A percentile compares a stretch with the other conserved stretches of the same genome.
Evolutionary conservation across 1,284 basidiomycete species (phyloP).

Genomic region (Malassezia vespertilionis): DNA sequence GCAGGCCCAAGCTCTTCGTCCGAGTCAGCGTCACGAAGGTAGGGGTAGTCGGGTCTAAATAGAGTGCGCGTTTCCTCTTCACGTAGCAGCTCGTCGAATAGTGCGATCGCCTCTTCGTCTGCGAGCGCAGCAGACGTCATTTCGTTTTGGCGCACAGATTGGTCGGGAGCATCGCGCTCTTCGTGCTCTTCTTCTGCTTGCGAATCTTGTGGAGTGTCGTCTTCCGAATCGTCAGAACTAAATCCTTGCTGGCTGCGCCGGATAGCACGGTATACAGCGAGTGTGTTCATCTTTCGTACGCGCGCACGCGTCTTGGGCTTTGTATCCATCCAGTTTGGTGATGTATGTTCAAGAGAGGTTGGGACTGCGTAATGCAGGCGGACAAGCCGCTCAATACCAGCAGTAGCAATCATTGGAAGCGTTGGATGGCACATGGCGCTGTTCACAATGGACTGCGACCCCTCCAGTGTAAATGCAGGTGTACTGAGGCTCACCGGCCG

Average conservation of each 20-base stretch:
- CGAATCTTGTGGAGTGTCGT: not conserved
- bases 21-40: not conserved
- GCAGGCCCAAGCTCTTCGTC: not conserved
- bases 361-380: conserved; percentile 17
- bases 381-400: conserved; percentile 17
- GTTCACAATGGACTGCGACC: conserved; percentile 12
- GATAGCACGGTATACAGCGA: conserved; percentile 14
- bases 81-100: conserved; percentile 15
- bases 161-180: not conserved
- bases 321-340: not conserved
- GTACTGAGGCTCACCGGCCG: conserved; percentile 1
- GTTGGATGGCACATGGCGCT: conserved; percentile 13
- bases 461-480: conserved; percentile 17
- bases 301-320: conserved; percentile 10
- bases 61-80: conserved; percentile 13
- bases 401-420: conserved; percentile 17
- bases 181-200: not conserved
- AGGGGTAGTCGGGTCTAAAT: not conserved
- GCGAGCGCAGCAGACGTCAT: conserved; percentile 4
- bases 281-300: conserved; percentile 3
- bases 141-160: not conserved
- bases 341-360: conserved; percentile 5
- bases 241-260: not conserved
- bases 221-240: conserved; percentile 2
- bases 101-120: conserved; percentile 14